Evolutionary conservation across 345 rosid genomes (phyloP).

Genomic region (Raphanus sativus): DNA sequence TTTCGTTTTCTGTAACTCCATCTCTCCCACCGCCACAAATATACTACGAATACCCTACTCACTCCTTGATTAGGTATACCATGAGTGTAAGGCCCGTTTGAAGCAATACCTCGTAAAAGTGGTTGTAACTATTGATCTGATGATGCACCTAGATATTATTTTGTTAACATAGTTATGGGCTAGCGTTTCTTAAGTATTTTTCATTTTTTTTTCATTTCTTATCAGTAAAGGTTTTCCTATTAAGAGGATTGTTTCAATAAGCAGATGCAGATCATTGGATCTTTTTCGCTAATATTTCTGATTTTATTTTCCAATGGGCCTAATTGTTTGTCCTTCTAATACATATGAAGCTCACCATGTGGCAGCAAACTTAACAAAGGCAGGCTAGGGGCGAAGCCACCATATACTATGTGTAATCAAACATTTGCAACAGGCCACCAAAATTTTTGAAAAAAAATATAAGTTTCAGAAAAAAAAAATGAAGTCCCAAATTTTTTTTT

Average conservation of each 20-base stretch:
- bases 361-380: no score
- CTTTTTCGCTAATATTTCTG: background rate
- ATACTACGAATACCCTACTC: conserved; percentile 7
- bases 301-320: background rate
- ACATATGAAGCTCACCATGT: background rate
- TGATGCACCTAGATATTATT: conserved; percentile 11
- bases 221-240: background rate
- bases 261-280: background rate
- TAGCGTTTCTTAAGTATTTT: background rate
- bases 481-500: no score
- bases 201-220: background rate
- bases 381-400: no score
- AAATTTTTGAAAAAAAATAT: no score
- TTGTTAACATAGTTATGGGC: background rate
- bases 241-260: background rate
- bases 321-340: background rate
- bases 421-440: no score
- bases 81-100: background rate
- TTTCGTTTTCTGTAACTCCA: conserved; percentile 3
- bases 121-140: conserved; percentile 15
- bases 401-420: no score
- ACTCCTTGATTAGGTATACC: conserved; percentile 25
- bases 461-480: no score
- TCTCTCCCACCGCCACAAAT: conserved; percentile 19
- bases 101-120: conserved; percentile 23